These are phyloP conservation scores for Syncephalastrum monosporum DNA, from an alignment of 371 early-diverging fungal genomes.

Conservation along the genomic window DNA sequence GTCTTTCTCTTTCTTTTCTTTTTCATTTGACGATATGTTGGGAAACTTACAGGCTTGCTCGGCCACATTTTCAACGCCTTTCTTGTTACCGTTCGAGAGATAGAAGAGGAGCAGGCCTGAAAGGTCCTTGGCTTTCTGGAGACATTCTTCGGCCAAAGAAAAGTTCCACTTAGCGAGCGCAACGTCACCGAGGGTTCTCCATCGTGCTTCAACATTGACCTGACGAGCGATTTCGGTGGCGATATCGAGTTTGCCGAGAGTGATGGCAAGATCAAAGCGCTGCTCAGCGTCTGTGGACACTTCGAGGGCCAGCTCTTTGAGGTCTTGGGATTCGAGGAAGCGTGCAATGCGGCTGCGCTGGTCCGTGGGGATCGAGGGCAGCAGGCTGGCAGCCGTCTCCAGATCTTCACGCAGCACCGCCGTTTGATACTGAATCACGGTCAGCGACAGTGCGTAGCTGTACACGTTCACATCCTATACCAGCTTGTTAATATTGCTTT, in stretches of 20 bases:
- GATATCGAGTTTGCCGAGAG: conserved; percentile 77
- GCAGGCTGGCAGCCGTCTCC: conserved; percentile 72
- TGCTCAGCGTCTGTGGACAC: conserved; percentile 94
- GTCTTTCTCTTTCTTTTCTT: too few species aligned
- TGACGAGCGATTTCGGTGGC: conserved; percentile 88
- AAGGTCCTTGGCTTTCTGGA: conserved; percentile 84
- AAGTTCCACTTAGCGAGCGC: conserved; percentile 89
- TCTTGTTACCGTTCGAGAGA: conserved; percentile 81
- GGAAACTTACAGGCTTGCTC: conserved; percentile 62
- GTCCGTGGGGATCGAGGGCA: conserved; percentile 83
- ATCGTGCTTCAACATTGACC: conserved; percentile 81
- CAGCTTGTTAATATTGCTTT: background rate
- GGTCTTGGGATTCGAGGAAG: conserved; percentile 91
- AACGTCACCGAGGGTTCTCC: conserved; percentile 89
- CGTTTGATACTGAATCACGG: conserved; percentile 95
- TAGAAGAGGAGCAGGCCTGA: conserved; percentile 88
- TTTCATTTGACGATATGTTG: too few species aligned
- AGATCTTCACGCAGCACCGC: conserved; percentile 91
- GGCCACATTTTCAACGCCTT: conserved; percentile 76
- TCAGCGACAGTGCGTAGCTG: conserved; percentile 89
- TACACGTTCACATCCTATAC: conserved; percentile 80
- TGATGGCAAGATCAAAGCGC: conserved; percentile 92
- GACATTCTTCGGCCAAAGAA: conserved; percentile 87
- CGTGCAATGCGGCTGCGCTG: conserved; percentile 91
- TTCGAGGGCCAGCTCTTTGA: conserved; percentile 89